A percentile compares a stretch with the other conserved stretches of the same genome.
These are phyloP conservation scores for Ambrosiella xylebori DNA, from an alignment of 2,329 filamentous ascomycete genomes.

Conservation along the genomic window DNA sequence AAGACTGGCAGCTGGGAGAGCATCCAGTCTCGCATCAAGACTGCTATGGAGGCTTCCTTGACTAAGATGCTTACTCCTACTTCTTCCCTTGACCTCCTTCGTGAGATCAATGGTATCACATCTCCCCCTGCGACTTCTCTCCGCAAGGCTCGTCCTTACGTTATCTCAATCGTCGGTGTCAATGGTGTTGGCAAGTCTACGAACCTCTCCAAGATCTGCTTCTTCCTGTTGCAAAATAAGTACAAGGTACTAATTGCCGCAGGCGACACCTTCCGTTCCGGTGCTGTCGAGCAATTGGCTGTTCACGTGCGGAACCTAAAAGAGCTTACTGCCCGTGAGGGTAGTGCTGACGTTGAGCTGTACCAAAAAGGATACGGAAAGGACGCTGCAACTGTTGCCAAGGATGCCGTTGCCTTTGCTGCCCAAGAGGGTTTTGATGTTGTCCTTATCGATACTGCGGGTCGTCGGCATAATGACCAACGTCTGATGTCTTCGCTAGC, in stretches of 20 bases:
- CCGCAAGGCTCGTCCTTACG: slow-evolving; percentile 61
- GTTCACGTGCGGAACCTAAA: slow-evolving; percentile 90
- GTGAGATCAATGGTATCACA: slow-evolving; percentile 71
- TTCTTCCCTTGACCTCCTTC: slow-evolving; percentile 81
- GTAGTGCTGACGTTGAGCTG: slow-evolving; percentile 59
- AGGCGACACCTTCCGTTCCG: slow-evolving; percentile 91
- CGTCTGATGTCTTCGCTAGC: slow-evolving; percentile 91
- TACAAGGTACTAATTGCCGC: slow-evolving; percentile 89
- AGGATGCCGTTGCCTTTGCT: slow-evolving; percentile 76
- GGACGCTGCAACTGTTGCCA: slow-evolving; percentile 86
- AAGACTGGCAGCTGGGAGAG: slow-evolving; percentile 87
- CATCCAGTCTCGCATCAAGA: slow-evolving; percentile 44
- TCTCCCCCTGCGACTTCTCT: slow-evolving; percentile 46
- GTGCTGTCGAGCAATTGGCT: slow-evolving; percentile 88
- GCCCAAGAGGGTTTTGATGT: slow-evolving; percentile 67
- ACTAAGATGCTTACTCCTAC: slow-evolving; percentile 93
- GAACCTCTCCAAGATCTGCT: slow-evolving; percentile 94
- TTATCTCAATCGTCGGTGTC: slow-evolving; percentile 95
- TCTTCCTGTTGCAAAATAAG: slow-evolving; percentile 93
- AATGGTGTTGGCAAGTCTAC: slow-evolving; percentile 98
- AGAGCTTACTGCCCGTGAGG: slow-evolving; percentile 72
- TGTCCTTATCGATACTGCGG: slow-evolving; percentile 91
- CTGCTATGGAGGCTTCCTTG: slow-evolving; percentile 80
- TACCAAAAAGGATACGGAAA: slow-evolving; percentile 98
- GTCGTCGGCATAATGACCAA: slow-evolving; percentile 85